Evolutionary conservation across 108 stramenopile species (phyloP).

Genomic region (Nitzschia palea): DNA sequence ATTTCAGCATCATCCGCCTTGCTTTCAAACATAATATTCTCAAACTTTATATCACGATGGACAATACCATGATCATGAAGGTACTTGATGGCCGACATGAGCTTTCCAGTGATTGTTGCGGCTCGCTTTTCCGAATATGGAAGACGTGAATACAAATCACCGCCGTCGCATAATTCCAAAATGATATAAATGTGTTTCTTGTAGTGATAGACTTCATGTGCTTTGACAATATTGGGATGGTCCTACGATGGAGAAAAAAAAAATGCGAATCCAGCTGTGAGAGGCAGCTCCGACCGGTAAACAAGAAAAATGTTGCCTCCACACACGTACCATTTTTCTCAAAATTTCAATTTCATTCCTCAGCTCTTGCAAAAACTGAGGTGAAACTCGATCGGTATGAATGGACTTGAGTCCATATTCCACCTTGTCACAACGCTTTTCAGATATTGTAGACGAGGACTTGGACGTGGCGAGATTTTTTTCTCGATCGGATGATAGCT

Average conservation of each 20-base stretch:
- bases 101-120: conserved; percentile 54
- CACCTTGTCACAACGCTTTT: conserved; percentile 11
- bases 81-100: conserved; percentile 75
- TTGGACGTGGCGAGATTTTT: neutral
- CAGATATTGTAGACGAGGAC: neutral
- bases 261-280: neutral
- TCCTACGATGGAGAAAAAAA: conserved; percentile 35
- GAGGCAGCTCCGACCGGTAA: neutral
- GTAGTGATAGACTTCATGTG: conserved; percentile 80
- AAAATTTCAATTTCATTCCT: conserved; percentile 89
- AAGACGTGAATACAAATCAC: conserved; percentile 62
- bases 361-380: conserved; percentile 72
- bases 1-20: conserved; percentile 57
- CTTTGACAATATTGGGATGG: conserved; percentile 94
- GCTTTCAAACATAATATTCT: conserved; percentile 63
- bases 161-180: conserved; percentile 74
- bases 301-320: neutral
- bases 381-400: conserved; percentile 55
- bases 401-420: conserved; percentile 74
- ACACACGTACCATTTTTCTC: conserved; percentile 36
- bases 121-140: conserved; percentile 76
- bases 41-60: conserved; percentile 72
- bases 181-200: conserved; percentile 77
- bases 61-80: conserved; percentile 91
- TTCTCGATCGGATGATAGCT: neutral